These are phyloP conservation scores for Fusarium virguliforme DNA, from an alignment of 2,329 filamentous ascomycete genomes.

Conservation along the genomic window DNA sequence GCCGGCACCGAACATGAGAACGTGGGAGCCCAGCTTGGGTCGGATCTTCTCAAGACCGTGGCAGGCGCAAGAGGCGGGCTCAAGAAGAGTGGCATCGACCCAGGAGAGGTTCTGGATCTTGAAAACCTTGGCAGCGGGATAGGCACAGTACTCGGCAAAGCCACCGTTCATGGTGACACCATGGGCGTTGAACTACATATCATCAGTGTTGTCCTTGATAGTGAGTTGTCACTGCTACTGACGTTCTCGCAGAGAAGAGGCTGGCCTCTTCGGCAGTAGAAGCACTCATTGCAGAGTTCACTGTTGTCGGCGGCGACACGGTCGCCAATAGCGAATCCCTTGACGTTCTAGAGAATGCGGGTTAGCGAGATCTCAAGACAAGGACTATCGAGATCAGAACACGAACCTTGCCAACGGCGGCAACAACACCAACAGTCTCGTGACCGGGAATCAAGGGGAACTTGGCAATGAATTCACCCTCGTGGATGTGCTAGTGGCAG, in stretches of 20 bases:
- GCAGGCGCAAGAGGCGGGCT: constrained; percentile 80
- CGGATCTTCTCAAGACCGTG: constrained; percentile 80
- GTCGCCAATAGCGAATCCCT: constrained; percentile 73
- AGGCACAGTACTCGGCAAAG: constrained; percentile 78
- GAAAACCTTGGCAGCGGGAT: constrained; percentile 72
- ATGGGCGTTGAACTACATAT: constrained; percentile 71
- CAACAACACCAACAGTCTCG: constrained; percentile 78
- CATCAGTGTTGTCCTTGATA: constrained; percentile 16
- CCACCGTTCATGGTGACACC: constrained; percentile 79
- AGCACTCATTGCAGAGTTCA: constrained; percentile 80
- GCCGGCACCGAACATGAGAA: constrained; percentile 77
- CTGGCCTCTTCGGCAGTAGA: constrained; percentile 80
- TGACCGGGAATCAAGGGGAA: constrained; percentile 79
- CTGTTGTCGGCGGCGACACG: constrained; percentile 76
- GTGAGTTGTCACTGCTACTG: constrained; percentile 22
- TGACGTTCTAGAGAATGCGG: constrained; percentile 63
- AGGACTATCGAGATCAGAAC: neutral
- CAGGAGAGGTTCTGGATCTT: constrained; percentile 76
- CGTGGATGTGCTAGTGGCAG: constrained; percentile 69
- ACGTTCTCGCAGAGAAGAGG: constrained; percentile 77
- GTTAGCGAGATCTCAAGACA: constrained; percentile 19
- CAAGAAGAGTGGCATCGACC: constrained; percentile 79
- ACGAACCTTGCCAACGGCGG: constrained; percentile 65
- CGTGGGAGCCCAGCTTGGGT: constrained; percentile 75
- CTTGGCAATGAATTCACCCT: constrained; percentile 76